phyloP scores from a whole-genome alignment of 2,329 filamentous ascomycete genomes.

The Pseudogymnoascus sp. region DNA sequence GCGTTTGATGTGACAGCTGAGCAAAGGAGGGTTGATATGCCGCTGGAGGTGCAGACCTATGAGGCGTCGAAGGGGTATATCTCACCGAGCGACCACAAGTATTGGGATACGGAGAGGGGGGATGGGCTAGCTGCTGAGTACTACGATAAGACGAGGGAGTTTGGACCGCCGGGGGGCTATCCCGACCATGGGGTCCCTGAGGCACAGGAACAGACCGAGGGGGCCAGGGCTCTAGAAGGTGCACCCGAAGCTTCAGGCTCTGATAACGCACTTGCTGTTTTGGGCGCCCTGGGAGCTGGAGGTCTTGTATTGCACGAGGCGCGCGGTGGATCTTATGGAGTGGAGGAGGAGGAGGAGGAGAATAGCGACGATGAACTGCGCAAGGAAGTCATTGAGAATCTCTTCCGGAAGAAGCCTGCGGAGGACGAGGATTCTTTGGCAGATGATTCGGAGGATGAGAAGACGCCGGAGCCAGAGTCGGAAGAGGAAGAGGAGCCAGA shows the following conservation, averaged over 20 bases:
- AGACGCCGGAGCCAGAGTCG: background rate
- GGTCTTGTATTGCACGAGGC: background rate
- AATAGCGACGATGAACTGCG: background rate
- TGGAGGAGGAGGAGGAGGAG: background rate
- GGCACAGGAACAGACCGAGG: background rate
- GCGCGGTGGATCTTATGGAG: background rate
- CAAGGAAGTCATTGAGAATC: background rate
- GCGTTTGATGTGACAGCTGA: background rate
- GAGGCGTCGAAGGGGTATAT: background rate
- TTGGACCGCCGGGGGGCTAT: background rate
- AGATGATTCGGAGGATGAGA: background rate
- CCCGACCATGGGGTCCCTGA: background rate
- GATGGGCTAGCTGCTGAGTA: background rate
- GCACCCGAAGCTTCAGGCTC: background rate
- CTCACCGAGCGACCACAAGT: background rate
- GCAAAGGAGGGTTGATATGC: conserved; percentile 9
- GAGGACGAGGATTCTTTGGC: background rate
- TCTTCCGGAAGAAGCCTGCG: background rate
- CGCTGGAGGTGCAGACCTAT: background rate
- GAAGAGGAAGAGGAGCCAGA: background rate
- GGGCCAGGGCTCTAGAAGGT: background rate
- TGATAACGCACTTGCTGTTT: background rate
- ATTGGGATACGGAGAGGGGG: background rate
- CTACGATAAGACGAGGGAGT: background rate
- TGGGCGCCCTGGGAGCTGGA: background rate